Conservation (phyloP, 352 stramenopile species). For the Phytophthora pluvialis region DNA sequence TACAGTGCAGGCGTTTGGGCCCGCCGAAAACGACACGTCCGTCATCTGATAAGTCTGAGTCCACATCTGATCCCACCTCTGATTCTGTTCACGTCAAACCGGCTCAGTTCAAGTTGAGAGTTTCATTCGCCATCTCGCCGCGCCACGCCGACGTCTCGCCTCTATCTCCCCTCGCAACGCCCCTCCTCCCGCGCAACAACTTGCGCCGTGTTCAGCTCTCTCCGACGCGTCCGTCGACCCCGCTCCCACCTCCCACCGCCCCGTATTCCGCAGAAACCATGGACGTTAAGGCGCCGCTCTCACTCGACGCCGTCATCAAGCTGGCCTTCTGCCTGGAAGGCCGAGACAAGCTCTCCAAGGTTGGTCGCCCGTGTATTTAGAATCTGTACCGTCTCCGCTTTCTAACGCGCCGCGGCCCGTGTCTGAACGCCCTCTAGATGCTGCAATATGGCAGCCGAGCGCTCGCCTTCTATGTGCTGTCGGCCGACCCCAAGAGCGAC, state of each 20-base stretch:
- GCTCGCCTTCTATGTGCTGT: conserved; percentile 80
- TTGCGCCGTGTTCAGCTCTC: neutral
- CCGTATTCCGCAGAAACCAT: conserved; percentile 13
- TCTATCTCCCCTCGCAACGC: neutral
- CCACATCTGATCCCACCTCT: conserved; percentile 2
- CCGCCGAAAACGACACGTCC: too few species aligned
- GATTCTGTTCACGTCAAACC: conserved; percentile 25
- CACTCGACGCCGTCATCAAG: conserved; percentile 65
- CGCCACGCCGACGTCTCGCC: neutral
- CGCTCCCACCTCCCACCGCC: neutral
- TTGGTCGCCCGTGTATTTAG: conserved; percentile 15
- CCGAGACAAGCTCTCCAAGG: conserved; percentile 89
- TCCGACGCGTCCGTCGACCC: neutral
- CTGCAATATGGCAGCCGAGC: conserved; percentile 88
- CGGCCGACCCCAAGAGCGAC: conserved; percentile 83
- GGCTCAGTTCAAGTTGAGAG: conserved; percentile 38
- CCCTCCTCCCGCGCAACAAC: neutral
- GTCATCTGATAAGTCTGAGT: conserved; percentile 11
- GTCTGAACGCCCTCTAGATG: conserved; percentile 36
- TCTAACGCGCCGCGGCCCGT: conserved; percentile 20
- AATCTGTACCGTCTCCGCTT: neutral
- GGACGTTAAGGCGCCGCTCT: conserved; percentile 59
- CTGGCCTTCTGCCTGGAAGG: conserved; percentile 84
- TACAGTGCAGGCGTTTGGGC: neutral
- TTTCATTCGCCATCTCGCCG: conserved; percentile 15